Evolutionary conservation across 2,329 filamentous ascomycete genomes (phyloP), one percentile per base, ranked within the genome.

Genomic region (Diatrype stigma): DNA sequence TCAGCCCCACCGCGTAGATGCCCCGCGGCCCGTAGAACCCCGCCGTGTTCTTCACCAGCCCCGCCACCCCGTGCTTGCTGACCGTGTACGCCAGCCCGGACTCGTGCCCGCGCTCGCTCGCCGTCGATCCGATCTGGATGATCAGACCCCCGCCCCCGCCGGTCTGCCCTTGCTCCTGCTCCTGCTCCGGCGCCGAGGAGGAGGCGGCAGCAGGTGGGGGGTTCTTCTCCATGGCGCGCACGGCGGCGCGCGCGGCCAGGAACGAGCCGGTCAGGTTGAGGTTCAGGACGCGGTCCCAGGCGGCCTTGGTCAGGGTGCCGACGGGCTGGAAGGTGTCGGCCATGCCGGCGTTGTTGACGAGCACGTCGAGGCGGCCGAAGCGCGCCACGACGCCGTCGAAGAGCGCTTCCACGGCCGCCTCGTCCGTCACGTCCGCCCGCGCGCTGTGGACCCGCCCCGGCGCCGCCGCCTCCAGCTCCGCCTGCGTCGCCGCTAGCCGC

Each of bases 341-440:
- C 50, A 84, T 70, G 21, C 76, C 81, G 10, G 80, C 80, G 53
- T 79, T 80, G 66, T 82, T 82, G 59, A 84, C 64, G 5, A 85
- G 67, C n/a, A 82, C 68, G 63, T 85, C 81, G 17, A 81, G 63
- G n/a, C 69, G 67, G 26, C 71, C 72, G 53, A 77, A 79, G 19
- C 52, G 56, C 28, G 51, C 26, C 1, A 49, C 45, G 28, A 45
- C 55, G 19, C 52, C 55, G 28, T 53, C 56, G 40, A 71, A 55
- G 34, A 71, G 62, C 7, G 47, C 26, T 40, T 64, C 51, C 14
- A 69, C 67, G 6, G 63, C 60, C 4, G 55, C 58, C 53, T 67
- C 64, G 45, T 63, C 55, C 10, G 68, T 61, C 37, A 71, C 65
- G 53, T 71, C 60, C 7, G 63, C 58, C 40, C 62, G 50, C 19